Conservation (phyloP, 257 asterid species). For the Petrea volubilis region DNA sequence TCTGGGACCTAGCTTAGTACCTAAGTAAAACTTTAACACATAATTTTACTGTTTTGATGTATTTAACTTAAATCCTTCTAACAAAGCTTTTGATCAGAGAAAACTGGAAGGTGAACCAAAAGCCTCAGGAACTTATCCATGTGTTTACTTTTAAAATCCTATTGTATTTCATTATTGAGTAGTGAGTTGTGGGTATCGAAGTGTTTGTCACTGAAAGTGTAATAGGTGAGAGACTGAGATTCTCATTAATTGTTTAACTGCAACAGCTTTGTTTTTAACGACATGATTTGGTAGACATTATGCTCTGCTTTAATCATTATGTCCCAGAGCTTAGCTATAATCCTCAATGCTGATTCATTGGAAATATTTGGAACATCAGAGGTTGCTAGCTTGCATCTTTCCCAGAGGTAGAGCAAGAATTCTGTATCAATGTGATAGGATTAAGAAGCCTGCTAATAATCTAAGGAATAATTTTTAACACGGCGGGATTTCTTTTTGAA, state of each 20-base stretch:
- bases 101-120: background rate
- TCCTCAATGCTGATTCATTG: background rate
- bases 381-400: background rate
- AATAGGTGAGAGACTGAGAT: background rate
- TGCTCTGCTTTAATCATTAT: background rate
- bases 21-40: background rate
- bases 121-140: background rate
- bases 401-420: too few relatives aligned
- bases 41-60: background rate
- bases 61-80: background rate
- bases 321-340: background rate
- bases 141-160: background rate
- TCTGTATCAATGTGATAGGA: constrained; percentile 2
- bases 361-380: constrained; percentile 1
- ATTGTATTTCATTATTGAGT: background rate
- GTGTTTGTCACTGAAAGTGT: background rate
- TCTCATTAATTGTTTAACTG: background rate
- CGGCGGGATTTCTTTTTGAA: background rate
- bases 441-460: background rate
- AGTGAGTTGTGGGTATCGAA: background rate
- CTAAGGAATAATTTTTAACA: background rate
- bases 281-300: background rate
- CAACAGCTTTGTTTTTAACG: background rate
- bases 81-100: background rate
- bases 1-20: background rate